These are phyloP conservation scores for Chrysanthemum makinoi DNA, from an alignment of 129 eudicot species.

Conservation along the genomic window DNA sequence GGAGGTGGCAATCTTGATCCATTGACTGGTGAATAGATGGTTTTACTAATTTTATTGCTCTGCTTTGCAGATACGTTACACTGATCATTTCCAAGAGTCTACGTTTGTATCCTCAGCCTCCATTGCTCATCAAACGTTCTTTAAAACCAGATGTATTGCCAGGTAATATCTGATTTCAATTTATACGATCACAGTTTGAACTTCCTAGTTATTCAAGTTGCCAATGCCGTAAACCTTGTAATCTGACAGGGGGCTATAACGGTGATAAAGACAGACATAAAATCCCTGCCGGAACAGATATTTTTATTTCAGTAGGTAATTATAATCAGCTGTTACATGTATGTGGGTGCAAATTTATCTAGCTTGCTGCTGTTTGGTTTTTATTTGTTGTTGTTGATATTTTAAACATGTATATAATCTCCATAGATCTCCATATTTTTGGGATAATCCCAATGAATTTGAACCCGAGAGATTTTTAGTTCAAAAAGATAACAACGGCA, in stretches of 20 bases:
- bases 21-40: too few relatives aligned
- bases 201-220: background rate
- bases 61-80: slow-evolving; percentile 61
- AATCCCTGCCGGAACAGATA: slow-evolving; percentile 86
- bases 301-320: slow-evolving; percentile 75
- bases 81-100: too few relatives aligned
- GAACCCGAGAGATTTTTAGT: slow-evolving; percentile 86
- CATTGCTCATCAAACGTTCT: slow-evolving; percentile 90
- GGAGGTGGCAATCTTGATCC: too few relatives aligned
- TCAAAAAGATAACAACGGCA: slow-evolving; percentile 45
- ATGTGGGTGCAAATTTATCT: background rate
- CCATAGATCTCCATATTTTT: slow-evolving; percentile 90
- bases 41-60: slow-evolving; percentile 3
- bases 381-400: too few relatives aligned
- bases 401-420: slow-evolving; percentile 80
- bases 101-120: too few relatives aligned
- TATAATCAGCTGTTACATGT: background rate
- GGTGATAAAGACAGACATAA: slow-evolving; percentile 76
- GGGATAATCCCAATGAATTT: slow-evolving; percentile 88
- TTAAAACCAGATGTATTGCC: slow-evolving; percentile 75
- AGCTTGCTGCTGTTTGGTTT: background rate
- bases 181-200: background rate
- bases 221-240: slow-evolving; percentile 10
- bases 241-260: slow-evolving; percentile 71
- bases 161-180: slow-evolving; percentile 31